Evolutionary conservation across 371 early-diverging fungal species (phyloP).

Genomic region (Rhizopus microsporus): DNA sequence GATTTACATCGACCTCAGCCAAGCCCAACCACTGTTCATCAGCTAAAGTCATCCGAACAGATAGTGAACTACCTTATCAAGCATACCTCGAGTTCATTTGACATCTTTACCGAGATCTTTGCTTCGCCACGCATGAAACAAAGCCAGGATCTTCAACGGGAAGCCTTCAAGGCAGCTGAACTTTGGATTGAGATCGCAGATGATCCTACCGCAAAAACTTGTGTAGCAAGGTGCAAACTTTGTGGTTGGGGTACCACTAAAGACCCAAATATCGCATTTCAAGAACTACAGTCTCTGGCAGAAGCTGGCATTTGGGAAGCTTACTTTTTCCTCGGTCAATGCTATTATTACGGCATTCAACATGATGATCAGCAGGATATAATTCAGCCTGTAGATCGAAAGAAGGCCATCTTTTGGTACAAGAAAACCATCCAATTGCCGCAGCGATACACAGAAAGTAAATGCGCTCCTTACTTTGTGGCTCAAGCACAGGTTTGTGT

Average conservation of each 20-base stretch:
- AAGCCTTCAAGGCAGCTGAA: conserved; percentile 33
- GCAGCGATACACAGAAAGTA: conserved; percentile 18
- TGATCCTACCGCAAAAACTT: conserved; percentile 34
- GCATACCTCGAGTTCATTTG: conserved; percentile 14
- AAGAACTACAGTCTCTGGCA: conserved; percentile 30
- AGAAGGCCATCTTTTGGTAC: conserved; percentile 66
- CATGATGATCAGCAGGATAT: neutral
- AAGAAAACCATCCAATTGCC: conserved; percentile 40
- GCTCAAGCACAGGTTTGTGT: conserved; percentile 64
- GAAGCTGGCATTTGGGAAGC: conserved; percentile 39
- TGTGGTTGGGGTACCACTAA: conserved; percentile 45
- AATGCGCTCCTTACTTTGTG: conserved; percentile 9
- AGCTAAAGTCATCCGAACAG: conserved; percentile 4
- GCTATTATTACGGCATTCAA: conserved; percentile 39
- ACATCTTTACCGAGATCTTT: conserved; percentile 17
- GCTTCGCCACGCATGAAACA: conserved; percentile 11
- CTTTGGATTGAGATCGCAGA: conserved; percentile 31
- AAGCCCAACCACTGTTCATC: neutral
- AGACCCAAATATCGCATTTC: conserved; percentile 33
- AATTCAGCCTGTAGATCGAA: conserved; percentile 46
- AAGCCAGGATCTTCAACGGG: conserved; percentile 24
- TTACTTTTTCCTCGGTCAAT: conserved; percentile 41
- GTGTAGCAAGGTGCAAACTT: conserved; percentile 43
- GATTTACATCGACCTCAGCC: conserved; percentile 5
- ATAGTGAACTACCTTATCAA: conserved; percentile 15